phyloP scores from a whole-genome alignment of 2,329 filamentous ascomycete genomes.

The Aureobasidium uvarum region DNA sequence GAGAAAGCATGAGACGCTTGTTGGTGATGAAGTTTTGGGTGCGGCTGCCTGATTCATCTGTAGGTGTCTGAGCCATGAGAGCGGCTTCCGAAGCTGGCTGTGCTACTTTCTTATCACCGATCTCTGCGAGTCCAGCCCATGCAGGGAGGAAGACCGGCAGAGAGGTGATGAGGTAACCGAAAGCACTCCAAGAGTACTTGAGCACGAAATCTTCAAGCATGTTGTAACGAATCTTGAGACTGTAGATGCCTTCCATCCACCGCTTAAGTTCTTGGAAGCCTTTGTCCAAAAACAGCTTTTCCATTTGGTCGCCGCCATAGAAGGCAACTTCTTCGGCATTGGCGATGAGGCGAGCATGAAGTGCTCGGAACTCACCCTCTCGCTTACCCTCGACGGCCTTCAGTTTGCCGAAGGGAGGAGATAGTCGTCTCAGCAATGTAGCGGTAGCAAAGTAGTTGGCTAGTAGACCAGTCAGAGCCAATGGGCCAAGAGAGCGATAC shows the following conservation, averaged over 20 bases:
- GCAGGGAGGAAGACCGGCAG: conserved; percentile 91
- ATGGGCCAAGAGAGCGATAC: conserved; percentile 82
- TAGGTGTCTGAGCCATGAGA: conserved; percentile 14
- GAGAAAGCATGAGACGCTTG: conserved; percentile 94
- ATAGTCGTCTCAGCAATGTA: conserved; percentile 80
- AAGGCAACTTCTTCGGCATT: conserved; percentile 98
- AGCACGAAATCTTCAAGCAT: conserved; percentile 98
- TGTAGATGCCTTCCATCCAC: conserved; percentile 99
- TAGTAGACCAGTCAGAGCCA: conserved; percentile 80
- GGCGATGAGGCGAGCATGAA: conserved; percentile 88
- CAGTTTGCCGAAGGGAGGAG: conserved; percentile 92
- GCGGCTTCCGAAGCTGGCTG: conserved; percentile 24
- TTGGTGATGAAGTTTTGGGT: conserved; percentile 99
- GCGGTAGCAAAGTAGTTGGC: conserved; percentile 95
- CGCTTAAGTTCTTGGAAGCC: conserved; percentile 90
- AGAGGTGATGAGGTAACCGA: conserved; percentile 90
- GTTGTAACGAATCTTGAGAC: conserved; percentile 96
- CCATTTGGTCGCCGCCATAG: conserved; percentile 92
- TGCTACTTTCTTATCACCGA: conserved; percentile 1
- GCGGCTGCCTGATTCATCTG: conserved; percentile 56
- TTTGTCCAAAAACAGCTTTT: conserved; percentile 85
- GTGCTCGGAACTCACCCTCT: conserved; percentile 88
- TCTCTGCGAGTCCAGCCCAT: conserved; percentile 77
- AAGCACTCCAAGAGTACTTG: conserved; percentile 98
- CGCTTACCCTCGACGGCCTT: conserved; percentile 94